Percentiles rank a stretch among this genome's conserved stretches.
phyloP scores from a whole-genome alignment of 768 basidiomycete genomes.

The Termitomyces sp. region DNA sequence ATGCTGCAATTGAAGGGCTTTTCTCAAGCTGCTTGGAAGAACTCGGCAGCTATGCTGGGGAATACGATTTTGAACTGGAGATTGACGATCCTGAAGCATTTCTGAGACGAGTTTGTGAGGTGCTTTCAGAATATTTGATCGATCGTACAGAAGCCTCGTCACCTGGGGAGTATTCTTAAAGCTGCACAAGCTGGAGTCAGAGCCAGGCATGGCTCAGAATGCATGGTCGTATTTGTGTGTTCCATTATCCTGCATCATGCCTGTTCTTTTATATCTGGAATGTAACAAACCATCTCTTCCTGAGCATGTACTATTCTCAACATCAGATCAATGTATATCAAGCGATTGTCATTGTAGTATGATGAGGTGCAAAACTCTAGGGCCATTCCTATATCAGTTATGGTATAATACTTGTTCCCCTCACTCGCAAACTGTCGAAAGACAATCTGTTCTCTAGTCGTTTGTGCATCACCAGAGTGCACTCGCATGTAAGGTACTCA shows the following conservation, averaged over 20 bases:
- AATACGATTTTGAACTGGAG: not conserved
- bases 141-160: no score
- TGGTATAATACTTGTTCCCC: not conserved
- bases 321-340: not conserved
- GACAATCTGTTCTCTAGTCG: not conserved
- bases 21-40: not conserved
- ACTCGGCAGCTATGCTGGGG: no score
- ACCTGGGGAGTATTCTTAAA: not conserved
- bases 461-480: conserved; percentile 22
- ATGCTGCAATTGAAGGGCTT: not conserved
- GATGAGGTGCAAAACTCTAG: not conserved
- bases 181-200: not conserved
- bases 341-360: not conserved
- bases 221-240: not conserved
- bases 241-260: not conserved
- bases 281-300: not conserved
- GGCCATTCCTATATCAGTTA: not conserved
- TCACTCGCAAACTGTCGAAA: not conserved
- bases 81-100: not conserved
- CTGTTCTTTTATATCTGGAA: not conserved
- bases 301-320: not conserved
- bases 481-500: conserved; percentile 30
- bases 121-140: not conserved
- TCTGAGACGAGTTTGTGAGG: not conserved
- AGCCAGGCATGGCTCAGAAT: not conserved